phyloP scores from a whole-genome alignment of 2,329 filamentous ascomycete genomes.

The Corniculantispora saksenae region DNA sequence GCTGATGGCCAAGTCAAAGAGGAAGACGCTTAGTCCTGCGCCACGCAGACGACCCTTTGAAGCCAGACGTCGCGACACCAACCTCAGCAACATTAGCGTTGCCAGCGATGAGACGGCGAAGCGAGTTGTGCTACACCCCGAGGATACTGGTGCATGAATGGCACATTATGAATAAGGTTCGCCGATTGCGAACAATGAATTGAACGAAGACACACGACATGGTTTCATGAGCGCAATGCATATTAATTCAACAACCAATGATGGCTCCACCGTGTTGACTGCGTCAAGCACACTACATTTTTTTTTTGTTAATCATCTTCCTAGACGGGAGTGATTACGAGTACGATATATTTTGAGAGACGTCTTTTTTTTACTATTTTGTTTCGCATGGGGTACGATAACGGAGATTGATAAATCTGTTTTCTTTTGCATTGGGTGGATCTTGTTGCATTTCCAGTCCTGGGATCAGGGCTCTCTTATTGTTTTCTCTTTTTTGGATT shows the following conservation, averaged over 20 bases:
- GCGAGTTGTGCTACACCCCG: constrained; percentile 47
- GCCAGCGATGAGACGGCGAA: constrained; percentile 66
- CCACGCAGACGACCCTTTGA: constrained; percentile 33
- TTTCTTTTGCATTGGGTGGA: constrained; percentile 15
- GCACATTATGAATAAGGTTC: constrained; percentile 4
- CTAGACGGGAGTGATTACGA: not conserved
- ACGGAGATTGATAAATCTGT: not conserved
- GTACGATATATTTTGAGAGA: constrained; percentile 4
- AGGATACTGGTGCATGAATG: constrained; percentile 24
- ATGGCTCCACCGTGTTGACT: not conserved
- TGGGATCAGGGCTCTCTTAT: not conserved
- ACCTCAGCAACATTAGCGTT: constrained; percentile 61
- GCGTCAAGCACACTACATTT: not conserved
- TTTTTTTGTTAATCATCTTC: constrained; percentile 1
- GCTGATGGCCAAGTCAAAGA: constrained; percentile 55
- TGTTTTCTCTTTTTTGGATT: constrained; percentile 19
- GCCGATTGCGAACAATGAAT: constrained; percentile 1
- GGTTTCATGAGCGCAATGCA: constrained; percentile 11
- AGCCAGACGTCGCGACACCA: constrained; percentile 57
- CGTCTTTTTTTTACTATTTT: not conserved
- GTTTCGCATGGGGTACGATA: not conserved
- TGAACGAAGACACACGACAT: constrained; percentile 15
- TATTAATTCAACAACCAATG: not conserved
- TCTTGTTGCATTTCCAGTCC: constrained; percentile 12
- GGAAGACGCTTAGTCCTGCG: constrained; percentile 35